Base-by-base conservation (phyloP, 208 protist species). In the Crithidia fasciculata region DNA sequence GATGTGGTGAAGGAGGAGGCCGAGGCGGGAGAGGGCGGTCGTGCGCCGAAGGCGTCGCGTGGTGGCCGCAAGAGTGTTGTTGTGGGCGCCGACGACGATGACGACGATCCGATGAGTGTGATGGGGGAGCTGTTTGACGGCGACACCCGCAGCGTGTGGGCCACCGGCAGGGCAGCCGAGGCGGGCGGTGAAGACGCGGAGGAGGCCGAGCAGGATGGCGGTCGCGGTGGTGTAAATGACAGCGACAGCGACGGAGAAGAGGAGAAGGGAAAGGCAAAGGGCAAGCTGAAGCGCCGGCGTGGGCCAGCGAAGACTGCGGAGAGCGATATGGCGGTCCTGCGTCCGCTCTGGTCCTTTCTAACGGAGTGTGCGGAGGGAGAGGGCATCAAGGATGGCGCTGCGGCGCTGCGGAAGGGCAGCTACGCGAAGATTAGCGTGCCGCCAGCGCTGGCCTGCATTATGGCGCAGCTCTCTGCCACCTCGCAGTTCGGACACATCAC, bases 341-440 rank as follows among this genome's bases (percentile, higher is more conserved):
- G 66, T n/a, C 83, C 85, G 16, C 80, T 96, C 40, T 96, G 89
- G 86, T 56, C 45, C 16, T 96, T 93, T 74, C 69, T 96, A 54
- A 63, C 85, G 15, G 58, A 85, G 65, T 91, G 86, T 55, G 87
- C 75, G 3, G 82, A 84, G 47, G 80, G 77, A n/a, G 92, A 90
- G 56, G 57, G 75, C 56, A 71, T 49, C 62, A 58, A 70, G 28
- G 78, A 92, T 37, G 78, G 71, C 5, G 74, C 69, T 12, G 67
- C 53, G 15, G 76, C 72, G 36, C 76, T 92, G 78, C 69, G 65
- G 18, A 70, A 74, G 50, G 74, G 84, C 47, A 70, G 58, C 13
- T 94, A 88, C 64, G 74, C 60, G n/a, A 82, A 83, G 56, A 70
- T 94, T 39, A 68, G 76, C 43, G 10, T 95, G 37, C 78, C 85